These are phyloP conservation scores for Aspergillus conjunctus DNA, from an alignment of 495 filamentous ascomycete genomes.

Conservation along the genomic window DNA sequence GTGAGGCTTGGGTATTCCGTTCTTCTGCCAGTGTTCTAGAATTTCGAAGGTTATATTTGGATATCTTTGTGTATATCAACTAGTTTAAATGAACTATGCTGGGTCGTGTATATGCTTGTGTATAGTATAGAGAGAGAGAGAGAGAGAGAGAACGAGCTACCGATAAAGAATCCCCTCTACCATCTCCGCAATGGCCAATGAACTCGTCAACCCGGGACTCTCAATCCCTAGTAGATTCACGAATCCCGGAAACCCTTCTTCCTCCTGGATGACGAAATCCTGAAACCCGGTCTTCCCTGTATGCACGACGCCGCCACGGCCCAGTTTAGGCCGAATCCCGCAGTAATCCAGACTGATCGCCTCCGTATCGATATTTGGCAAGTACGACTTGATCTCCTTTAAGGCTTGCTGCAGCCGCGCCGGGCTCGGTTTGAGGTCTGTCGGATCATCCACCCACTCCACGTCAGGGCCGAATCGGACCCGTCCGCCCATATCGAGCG, in stretches of 20 bases:
- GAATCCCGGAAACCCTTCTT: slow-evolving; percentile 83
- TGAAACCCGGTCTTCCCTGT: slow-evolving; percentile 63
- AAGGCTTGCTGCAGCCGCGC: slow-evolving; percentile 67
- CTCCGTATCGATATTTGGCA: slow-evolving; percentile 68
- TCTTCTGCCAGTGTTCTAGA: too few relatives aligned
- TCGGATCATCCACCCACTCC: slow-evolving; percentile 78
- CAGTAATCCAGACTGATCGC: slow-evolving; percentile 83
- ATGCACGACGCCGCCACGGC: slow-evolving; percentile 57
- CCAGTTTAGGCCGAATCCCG: slow-evolving; percentile 87
- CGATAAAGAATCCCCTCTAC: slow-evolving; percentile 75
- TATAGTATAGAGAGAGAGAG: neutral
- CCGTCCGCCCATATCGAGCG: slow-evolving; percentile 81
- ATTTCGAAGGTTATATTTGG: too few relatives aligned
- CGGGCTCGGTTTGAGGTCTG: slow-evolving; percentile 55
- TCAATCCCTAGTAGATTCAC: slow-evolving; percentile 93
- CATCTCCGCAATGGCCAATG: slow-evolving; percentile 83
- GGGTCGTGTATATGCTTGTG: too few relatives aligned
- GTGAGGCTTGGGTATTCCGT: too few relatives aligned
- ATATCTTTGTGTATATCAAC: too few relatives aligned
- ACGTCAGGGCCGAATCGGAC: slow-evolving; percentile 95
- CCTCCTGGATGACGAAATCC: slow-evolving; percentile 83
- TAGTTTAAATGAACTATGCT: too few relatives aligned
- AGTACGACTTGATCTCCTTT: slow-evolving; percentile 72
- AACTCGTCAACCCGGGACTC: slow-evolving; percentile 90
- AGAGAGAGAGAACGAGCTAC: slow-evolving; percentile 15